phyloP scores from a whole-genome alignment of 2,329 filamentous ascomycete species.

The Trichoderma koningii region DNA sequence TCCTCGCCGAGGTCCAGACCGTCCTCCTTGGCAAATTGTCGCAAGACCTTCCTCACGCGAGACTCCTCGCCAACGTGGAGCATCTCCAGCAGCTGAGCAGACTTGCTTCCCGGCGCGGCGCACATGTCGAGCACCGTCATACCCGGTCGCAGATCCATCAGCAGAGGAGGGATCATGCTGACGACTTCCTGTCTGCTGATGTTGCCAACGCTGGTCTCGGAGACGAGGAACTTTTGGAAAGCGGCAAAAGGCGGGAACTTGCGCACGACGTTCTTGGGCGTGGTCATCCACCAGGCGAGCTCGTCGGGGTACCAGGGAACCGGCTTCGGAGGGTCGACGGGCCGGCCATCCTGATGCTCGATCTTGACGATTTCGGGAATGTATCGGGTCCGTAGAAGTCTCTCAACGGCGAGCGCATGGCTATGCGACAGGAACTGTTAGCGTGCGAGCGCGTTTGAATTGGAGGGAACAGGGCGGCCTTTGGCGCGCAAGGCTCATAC shows the following conservation, averaged over 20 bases:
- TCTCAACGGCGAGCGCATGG: constrained; percentile 89
- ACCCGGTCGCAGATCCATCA: constrained; percentile 87
- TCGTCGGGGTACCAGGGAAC: constrained; percentile 93
- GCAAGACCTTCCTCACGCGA: constrained; percentile 71
- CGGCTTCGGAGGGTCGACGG: constrained; percentile 77
- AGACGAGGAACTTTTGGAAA: constrained; percentile 97
- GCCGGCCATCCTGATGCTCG: constrained; percentile 76
- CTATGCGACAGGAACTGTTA: constrained; percentile 45
- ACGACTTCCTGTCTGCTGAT: constrained; percentile 97
- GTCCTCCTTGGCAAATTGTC: constrained; percentile 62
- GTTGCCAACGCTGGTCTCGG: constrained; percentile 94
- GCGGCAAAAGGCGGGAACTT: constrained; percentile 91
- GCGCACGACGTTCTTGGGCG: constrained; percentile 91
- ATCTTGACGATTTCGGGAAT: constrained; percentile 88
- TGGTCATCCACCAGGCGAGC: constrained; percentile 97
- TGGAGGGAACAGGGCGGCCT: neutral
- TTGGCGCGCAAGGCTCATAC: constrained; percentile 28
- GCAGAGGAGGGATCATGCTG: constrained; percentile 95
- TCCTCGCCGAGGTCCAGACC: constrained; percentile 55
- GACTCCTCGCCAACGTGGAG: constrained; percentile 91
- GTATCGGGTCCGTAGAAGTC: constrained; percentile 83
- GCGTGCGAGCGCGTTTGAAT: neutral
- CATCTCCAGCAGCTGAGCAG: constrained; percentile 92
- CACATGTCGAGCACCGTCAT: constrained; percentile 96
- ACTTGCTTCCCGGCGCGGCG: constrained; percentile 95